phyloP scores from a whole-genome alignment of 306 rosid species.

The Dryas alaskensis region DNA sequence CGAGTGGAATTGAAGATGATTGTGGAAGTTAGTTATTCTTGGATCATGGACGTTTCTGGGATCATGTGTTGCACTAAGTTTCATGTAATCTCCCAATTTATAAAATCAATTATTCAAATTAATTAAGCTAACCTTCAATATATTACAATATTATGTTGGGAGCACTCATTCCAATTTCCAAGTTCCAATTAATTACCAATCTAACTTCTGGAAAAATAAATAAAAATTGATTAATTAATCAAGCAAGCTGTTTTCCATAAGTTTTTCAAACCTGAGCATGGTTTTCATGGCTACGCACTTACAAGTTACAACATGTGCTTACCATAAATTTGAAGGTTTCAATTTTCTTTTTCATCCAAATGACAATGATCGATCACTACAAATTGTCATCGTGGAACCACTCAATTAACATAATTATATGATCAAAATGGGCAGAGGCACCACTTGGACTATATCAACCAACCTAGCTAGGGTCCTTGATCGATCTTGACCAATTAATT shows the following conservation, averaged over 20 bases:
- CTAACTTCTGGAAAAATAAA: no score
- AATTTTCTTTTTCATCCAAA: not conserved
- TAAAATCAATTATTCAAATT: not conserved
- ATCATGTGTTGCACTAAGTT: slow-evolving; percentile 45
- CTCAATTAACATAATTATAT: no score
- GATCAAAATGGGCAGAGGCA: not conserved
- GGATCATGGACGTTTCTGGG: slow-evolving; percentile 54
- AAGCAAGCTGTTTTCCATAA: no score
- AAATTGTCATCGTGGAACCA: no score
- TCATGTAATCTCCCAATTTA: slow-evolving; percentile 21
- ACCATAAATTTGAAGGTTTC: not conserved
- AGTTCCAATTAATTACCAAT: no score
- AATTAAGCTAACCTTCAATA: not conserved
- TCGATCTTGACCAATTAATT: not conserved
- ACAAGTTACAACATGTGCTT: not conserved
- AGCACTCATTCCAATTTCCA: no score
- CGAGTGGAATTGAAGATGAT: slow-evolving; percentile 19
- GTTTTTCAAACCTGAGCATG: not conserved
- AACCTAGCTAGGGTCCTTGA: not conserved
- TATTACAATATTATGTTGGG: no score
- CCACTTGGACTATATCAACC: not conserved
- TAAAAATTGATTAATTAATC: no score
- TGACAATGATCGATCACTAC: not conserved
- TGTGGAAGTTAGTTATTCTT: slow-evolving; percentile 33
- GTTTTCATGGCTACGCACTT: not conserved